Evolutionary conservation across 2,329 filamentous ascomycete genomes (phyloP).

Genomic region (Immersiporthe knoxdaviesiana): DNA sequence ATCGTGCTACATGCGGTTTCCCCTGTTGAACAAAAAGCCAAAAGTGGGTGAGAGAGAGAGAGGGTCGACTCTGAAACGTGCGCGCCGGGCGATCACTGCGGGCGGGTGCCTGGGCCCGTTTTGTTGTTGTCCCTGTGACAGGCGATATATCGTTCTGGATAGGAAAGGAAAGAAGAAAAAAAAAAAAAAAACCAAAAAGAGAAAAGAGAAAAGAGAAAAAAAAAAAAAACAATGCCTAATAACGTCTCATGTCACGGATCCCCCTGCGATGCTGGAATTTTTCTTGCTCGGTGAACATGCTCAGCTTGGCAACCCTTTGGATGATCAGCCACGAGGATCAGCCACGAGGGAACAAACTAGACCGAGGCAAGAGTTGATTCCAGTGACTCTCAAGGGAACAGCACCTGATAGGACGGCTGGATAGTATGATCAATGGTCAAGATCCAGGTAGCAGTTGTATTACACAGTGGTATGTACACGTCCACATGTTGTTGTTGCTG

Average conservation of each 20-base stretch:
- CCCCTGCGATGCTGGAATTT: not conserved
- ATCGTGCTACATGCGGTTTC: not conserved
- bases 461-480: no score
- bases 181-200: no score
- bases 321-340: conserved; percentile 3
- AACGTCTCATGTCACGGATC: not conserved
- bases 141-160: not conserved
- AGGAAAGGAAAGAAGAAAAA: no score
- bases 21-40: not conserved
- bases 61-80: conserved; percentile 23
- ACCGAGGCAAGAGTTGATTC: not conserved
- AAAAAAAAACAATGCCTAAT: not conserved
- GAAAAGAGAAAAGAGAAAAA: no score
- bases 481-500: not conserved
- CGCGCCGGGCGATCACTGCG: conserved; percentile 13
- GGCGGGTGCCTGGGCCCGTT: not conserved
- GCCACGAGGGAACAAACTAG: not conserved
- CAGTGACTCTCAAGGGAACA: not conserved
- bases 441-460: not conserved
- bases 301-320: not conserved
- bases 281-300: not conserved
- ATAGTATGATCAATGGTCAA: not conserved
- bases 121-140: not conserved
- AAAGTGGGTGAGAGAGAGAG: not conserved
- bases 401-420: not conserved